A percentile compares a stretch with the other conserved stretches of the same genome.
phyloP scores from a whole-genome alignment of 1,284 basidiomycete genomes.

The Boletus sp. region DNA sequence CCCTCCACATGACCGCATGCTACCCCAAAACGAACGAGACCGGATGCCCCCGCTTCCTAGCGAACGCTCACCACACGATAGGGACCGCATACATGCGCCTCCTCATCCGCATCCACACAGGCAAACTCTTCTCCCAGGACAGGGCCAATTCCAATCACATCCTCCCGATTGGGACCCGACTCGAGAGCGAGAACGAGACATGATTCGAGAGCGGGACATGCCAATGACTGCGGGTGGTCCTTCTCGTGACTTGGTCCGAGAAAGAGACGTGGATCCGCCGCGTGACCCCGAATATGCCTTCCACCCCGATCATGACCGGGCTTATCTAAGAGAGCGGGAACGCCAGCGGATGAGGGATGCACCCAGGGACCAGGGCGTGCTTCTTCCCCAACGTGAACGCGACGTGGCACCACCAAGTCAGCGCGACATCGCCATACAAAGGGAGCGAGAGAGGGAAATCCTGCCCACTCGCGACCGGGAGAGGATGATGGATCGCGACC shows the following conservation, averaged over 20 bases:
- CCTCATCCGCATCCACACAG: conserved; percentile 28
- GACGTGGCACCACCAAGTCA: conserved; percentile 27
- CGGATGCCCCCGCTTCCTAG: conserved; percentile 32
- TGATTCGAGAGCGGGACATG: conserved; percentile 30
- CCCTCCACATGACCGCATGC: conserved; percentile 32
- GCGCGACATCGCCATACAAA: conserved; percentile 27
- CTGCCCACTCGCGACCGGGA: conserved; percentile 28
- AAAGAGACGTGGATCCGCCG: conserved; percentile 30
- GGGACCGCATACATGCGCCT: conserved; percentile 35
- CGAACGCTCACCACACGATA: conserved; percentile 35
- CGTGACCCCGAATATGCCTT: conserved; percentile 31
- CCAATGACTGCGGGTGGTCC: conserved; percentile 21
- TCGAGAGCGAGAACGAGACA: conserved; percentile 32
- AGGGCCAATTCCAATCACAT: conserved; percentile 39
- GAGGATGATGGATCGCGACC: conserved; percentile 30
- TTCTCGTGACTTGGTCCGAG: conserved; percentile 31
- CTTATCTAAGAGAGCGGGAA: conserved; percentile 36
- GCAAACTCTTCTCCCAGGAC: conserved; percentile 33
- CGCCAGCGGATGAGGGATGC: conserved; percentile 28
- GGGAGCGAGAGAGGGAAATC: conserved; percentile 32
- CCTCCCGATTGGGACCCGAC: conserved; percentile 36
- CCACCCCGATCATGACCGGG: conserved; percentile 31
- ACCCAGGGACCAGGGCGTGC: conserved; percentile 25
- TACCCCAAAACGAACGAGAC: conserved; percentile 29
- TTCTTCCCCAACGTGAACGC: conserved; percentile 32